Base-by-base conservation (phyloP, 495 filamentous ascomycete genomes). In the Neurospora africana region DNA sequence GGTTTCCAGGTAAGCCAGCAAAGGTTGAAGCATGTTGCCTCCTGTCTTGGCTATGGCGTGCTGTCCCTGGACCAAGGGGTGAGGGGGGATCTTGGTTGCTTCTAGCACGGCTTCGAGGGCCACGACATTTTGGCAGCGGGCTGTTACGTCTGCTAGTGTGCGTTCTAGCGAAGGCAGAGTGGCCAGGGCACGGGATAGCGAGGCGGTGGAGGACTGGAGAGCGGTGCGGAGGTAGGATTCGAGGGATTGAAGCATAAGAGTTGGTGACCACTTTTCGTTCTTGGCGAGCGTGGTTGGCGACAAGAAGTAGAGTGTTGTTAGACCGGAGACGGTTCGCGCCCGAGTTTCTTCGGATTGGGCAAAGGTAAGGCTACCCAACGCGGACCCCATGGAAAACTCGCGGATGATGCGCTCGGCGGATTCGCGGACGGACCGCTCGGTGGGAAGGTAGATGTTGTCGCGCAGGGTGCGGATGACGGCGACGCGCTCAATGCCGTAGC, bases 81-180 rank as follows among this genome's bases (percentile, higher is more conserved):
- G 91, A 0, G 80, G 68, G 1, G 92, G 93, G 2, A 88, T 84
- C 68, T 88, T 90, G 3, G 88, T 89, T 15, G 83, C 84, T 70
- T 86, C 88, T 41, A 99, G 87, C 33, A 97, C 88, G 3, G 88
- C 84, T 80, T 98, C 95, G 1, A 98, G 80, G 3, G 93, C 92
- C 11, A 95, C 90, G 33, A 98, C 89, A 72, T 95, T 96, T 81
- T 97, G 93, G 77, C 96, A 97, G 65, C 93, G 86, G 7, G 89
- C 88, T 10, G 92, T 91, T 19, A 97, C 87, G 77, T 98, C 95
- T 35, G 87, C 82, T 7, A 99, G 86, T 3, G 93, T 90, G 37
- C 93, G 87, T 58, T 98, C 93, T 47, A 99, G 86, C 0, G 87
- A 91, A 2, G 95, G 93, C 17, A 98, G 83, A 41, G 90, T 91